Evolutionary conservation across 1,139 yeast species (phyloP), one percentile per base, ranked within the genome.

Genomic region (Yamadazyma dendronema): DNA sequence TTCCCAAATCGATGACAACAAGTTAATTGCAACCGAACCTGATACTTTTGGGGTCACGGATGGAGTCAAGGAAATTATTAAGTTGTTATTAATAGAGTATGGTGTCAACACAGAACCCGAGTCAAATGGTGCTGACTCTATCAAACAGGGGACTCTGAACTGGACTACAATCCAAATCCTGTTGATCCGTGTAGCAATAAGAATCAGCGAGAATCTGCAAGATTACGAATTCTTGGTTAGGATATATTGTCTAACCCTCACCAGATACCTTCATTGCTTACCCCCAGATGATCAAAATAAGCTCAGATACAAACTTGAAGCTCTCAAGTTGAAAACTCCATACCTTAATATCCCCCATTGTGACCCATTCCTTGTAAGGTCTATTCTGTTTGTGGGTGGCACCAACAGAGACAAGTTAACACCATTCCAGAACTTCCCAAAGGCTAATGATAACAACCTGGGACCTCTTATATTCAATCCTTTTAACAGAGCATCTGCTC

Each of bases 291-390:
- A 68, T 43, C 76, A 71, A 35, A 43, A 55, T 19, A 52, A 49
- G 32, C 40, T 62, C 30, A 55, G 60, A 46, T 53, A 62, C 17
- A 62, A 57, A 34, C 48, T 63, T 39, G 54, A 59, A 44, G 35
- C 46, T 40, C 33, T 60, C 49, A 44, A 56, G 4, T 10, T 31
- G 9, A n/a, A 3, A 39, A 49, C 30, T 30, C 50, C 30, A 46
- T 56, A 7, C 45, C 40, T 35, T 42, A 53, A 24, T 49, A 36
- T 55, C 4, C 67, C 68, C 1, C 85, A 85, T 50, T 84, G 90
- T 84, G 96, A 87, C 55, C 83, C 85, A 1, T 78, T 70, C 46
- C 44, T 87, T 9, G 65, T 87, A 0, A 67, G 92, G 40, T 74
- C 68, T 30, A 66, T 81, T 4, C 59, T 62, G 21, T 60, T 65